Conservation (phyloP, 805 yeast genomes). For the Metschnikowia gruessii region DNA sequence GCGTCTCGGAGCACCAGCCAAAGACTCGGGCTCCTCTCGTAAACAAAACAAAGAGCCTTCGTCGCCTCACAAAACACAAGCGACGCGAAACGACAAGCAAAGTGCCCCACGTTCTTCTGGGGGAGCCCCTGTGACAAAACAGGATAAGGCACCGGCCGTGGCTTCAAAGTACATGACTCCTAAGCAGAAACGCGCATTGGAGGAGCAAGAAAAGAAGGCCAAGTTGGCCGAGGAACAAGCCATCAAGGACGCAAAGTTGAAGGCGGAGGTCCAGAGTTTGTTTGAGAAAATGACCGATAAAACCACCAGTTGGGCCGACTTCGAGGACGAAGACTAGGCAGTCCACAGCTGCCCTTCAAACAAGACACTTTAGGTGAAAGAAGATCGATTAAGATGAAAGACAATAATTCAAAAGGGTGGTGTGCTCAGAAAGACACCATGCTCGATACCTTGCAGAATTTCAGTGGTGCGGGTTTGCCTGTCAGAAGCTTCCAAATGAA, state of each 20-base stretch:
- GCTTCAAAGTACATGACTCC: slow-evolving; percentile 13
- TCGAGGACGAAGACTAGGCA: slow-evolving; percentile 23
- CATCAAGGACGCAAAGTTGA: slow-evolving; percentile 21
- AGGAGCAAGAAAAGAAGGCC: slow-evolving; percentile 10
- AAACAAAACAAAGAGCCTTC: neutral
- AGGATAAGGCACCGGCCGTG: neutral
- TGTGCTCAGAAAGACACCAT: no score
- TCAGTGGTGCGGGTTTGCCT: no score
- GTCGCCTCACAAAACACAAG: neutral
- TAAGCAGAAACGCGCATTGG: slow-evolving; percentile 11
- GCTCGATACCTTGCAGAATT: no score
- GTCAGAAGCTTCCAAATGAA: no score
- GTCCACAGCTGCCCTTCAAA: no score
- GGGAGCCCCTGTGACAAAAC: neutral
- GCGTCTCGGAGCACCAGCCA: slow-evolving; percentile 21
- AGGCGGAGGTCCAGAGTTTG: slow-evolving; percentile 27
- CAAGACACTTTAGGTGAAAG: no score
- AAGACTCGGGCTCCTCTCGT: neutral
- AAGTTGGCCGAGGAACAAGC: slow-evolving; percentile 8
- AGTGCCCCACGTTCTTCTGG: neutral
- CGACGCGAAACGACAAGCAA: neutral
- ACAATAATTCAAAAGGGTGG: no score
- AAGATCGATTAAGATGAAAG: no score
- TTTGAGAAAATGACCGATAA: slow-evolving; percentile 30
- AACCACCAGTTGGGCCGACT: slow-evolving; percentile 33